Evolutionary conservation across 2,329 filamentous ascomycete genomes (phyloP), one percentile per base, ranked within the genome.

Genomic region (Trichoderma polysporum): DNA sequence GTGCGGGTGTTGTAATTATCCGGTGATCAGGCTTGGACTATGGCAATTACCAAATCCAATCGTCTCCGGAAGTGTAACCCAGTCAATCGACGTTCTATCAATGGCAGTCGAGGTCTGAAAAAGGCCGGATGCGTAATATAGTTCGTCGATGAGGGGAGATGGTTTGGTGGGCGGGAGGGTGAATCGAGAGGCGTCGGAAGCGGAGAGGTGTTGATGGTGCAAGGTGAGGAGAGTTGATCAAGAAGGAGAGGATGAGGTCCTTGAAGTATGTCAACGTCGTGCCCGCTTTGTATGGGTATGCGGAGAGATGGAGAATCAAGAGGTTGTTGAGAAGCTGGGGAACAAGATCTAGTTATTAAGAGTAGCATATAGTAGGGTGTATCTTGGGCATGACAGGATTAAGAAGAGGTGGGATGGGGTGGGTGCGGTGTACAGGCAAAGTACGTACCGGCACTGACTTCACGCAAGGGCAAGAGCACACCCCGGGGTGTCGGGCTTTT

Each of bases 281-380:
- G 59, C 58, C 52, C 59, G 31, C 37, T 39, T 29, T 50, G 47
- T 68, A 60, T 68, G 66, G 54, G 49, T 68, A 68, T 68, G 66
- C 66, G 66, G 66, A 68, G 53, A 68, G 66, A 68, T 68, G 66
- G 66, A 68, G 62, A 66, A 66, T 19, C 54, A 68, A 60, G 54
- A 66, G 56, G 66, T 45, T 35, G 66, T 61, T 31, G 53, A 68
- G 66, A 68, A 68, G 64, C 66, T 68, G 66, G 66, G 66, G 66
- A 68, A 68, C 54, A 15, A 68, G 66, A 68, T 68, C 61, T 66
- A 68, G 66, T 68, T 68, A 68, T 68, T 60, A 68, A 68, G 49
- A 57, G 41, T 45, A 45, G 41, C n/a, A 8, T 45, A 45, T 45
- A 56, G 54, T 53, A 59, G 53, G 54, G 62, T 66, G 66, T 66